These are phyloP conservation scores for Zygosaccharomyces pseudobailii DNA, from an alignment of 1,139 yeast species.

Conservation along the genomic window DNA sequence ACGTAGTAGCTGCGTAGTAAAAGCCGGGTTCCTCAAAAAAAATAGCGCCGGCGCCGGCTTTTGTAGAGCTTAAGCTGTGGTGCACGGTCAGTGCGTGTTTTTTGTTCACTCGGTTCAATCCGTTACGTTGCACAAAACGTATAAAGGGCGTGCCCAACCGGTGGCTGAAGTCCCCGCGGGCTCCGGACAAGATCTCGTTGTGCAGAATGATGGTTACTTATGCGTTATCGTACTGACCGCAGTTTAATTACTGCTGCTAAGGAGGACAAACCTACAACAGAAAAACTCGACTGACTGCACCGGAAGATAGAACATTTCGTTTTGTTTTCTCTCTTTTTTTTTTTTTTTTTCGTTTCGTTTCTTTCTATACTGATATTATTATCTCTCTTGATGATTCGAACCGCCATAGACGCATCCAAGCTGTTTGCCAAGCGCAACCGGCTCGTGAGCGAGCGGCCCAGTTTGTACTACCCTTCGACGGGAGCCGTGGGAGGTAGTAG, in stretches of 20 bases:
- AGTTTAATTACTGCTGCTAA: slow-evolving; percentile 2
- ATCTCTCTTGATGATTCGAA: background rate
- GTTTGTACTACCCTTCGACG: slow-evolving; percentile 1
- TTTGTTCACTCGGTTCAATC: background rate
- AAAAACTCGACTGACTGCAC: slow-evolving; percentile 1
- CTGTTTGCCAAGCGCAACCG: slow-evolving; percentile 10
- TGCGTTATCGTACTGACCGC: slow-evolving; percentile 29
- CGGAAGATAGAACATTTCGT: background rate
- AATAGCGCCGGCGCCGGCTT: background rate
- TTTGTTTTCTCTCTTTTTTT: no score
- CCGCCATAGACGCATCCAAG: slow-evolving; percentile 1
- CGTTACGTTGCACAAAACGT: background rate
- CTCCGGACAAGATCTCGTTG: background rate
- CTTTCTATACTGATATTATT: background rate
- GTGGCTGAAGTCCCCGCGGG: background rate
- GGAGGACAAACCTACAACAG: slow-evolving; percentile 1
- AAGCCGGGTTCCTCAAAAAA: background rate
- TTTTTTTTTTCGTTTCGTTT: no score
- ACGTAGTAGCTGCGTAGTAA: background rate
- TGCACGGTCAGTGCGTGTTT: background rate
- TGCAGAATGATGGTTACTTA: slow-evolving; percentile 32
- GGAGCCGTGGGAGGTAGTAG: background rate
- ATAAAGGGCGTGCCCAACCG: background rate
- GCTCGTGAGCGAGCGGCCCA: slow-evolving; percentile 4
- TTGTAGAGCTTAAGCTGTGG: background rate